Percentiles rank a stretch among this genome's conserved stretches.
Conservation (phyloP, 2,329 filamentous ascomycete species). For the Lomentospora prolificans region DNA sequence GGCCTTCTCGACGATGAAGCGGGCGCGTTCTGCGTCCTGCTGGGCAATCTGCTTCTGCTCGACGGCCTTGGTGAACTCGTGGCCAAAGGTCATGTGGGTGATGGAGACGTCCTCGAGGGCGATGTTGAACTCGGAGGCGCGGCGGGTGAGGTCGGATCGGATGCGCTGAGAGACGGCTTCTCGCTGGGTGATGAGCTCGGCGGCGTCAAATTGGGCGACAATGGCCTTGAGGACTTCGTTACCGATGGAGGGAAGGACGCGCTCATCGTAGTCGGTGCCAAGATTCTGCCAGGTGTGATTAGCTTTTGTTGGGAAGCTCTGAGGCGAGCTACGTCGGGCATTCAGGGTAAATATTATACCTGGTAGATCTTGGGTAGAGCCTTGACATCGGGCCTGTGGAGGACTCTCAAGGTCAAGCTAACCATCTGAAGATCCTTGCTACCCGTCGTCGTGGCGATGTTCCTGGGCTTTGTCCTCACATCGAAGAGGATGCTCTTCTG, state of each 20-base stretch:
- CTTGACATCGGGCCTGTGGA: slow-evolving; percentile 90
- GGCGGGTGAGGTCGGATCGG: slow-evolving; percentile 81
- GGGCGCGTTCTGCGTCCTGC: slow-evolving; percentile 92
- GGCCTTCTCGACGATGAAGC: slow-evolving; percentile 97
- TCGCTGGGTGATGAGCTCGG: slow-evolving; percentile 96
- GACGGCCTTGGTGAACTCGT: slow-evolving; percentile 96
- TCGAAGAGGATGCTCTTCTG: slow-evolving; percentile 93
- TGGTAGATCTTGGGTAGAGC: slow-evolving; percentile 96
- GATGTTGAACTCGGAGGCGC: slow-evolving; percentile 96
- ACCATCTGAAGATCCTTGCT: slow-evolving; percentile 99
- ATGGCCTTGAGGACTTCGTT: slow-evolving; percentile 99
- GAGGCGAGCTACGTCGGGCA: not conserved
- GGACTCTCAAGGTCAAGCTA: slow-evolving; percentile 87
- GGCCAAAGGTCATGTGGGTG: slow-evolving; percentile 99
- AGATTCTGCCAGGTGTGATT: slow-evolving; percentile 57
- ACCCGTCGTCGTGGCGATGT: slow-evolving; percentile 94
- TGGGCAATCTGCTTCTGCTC: slow-evolving; percentile 99
- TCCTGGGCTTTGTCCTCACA: slow-evolving; percentile 92
- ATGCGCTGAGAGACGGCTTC: slow-evolving; percentile 95
- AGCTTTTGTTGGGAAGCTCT: not conserved
- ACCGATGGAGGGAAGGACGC: slow-evolving; percentile 94
- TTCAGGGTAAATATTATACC: slow-evolving; percentile 37
- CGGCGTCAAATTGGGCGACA: slow-evolving; percentile 96
- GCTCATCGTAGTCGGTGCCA: slow-evolving; percentile 95
- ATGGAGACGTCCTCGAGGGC: slow-evolving; percentile 97